A percentile compares a stretch with the other conserved stretches of the same genome.
Evolutionary conservation across 495 filamentous ascomycete species (phyloP).

Genomic region (Aspergillus panamensis): DNA sequence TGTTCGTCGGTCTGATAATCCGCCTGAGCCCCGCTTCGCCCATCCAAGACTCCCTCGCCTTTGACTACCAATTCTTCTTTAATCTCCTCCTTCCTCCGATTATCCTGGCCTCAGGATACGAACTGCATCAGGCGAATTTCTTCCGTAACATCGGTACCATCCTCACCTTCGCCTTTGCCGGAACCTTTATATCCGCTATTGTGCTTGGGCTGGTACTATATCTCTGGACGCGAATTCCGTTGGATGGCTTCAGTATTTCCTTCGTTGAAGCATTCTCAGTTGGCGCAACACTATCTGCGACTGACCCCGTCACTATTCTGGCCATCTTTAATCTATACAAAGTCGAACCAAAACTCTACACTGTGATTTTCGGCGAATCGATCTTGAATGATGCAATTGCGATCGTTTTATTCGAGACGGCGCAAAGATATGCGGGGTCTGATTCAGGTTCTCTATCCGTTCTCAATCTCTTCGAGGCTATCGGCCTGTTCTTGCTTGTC

Average conservation of each 20-base stretch:
- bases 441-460: conserved; percentile 60
- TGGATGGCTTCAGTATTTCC: conserved; percentile 78
- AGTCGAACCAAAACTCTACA: conserved; percentile 97
- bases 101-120: conserved; percentile 94
- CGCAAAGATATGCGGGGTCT: conserved; percentile 75
- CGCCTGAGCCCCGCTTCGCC: conserved; percentile 72
- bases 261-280: conserved; percentile 96
- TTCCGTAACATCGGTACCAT: conserved; percentile 98
- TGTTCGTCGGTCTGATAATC: conserved; percentile 90
- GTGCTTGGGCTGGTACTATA: conserved; percentile 85
- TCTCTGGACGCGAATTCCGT: conserved; percentile 80
- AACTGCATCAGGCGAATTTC: conserved; percentile 96
- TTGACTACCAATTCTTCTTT: conserved; percentile 99
- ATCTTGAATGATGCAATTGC: conserved; percentile 98
- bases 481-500: conserved; percentile 90
- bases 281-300: conserved; percentile 92
- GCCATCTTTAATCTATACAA: conserved; percentile 99
- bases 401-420: conserved; percentile 97
- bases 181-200: conserved; percentile 94
- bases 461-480: conserved; percentile 78
- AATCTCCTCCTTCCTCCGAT: conserved; percentile 96
- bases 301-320: conserved; percentile 93
- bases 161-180: conserved; percentile 96
- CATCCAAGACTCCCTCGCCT: conserved; percentile 84
- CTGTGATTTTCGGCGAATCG: conserved; percentile 95